phyloP scores from a whole-genome alignment of 2,329 filamentous ascomycete species.

The Penicillium sp. region DNA sequence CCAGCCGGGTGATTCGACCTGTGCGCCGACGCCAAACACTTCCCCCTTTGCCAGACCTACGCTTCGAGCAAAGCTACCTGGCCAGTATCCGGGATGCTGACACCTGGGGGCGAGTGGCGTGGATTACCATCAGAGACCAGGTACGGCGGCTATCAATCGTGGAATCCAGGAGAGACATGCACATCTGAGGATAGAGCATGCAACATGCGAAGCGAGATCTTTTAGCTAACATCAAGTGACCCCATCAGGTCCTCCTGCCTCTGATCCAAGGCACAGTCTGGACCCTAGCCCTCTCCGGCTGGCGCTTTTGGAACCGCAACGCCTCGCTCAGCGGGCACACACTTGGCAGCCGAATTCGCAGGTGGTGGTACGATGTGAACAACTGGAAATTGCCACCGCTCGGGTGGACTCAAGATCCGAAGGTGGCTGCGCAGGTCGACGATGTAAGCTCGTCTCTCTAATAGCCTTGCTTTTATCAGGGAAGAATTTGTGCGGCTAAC shows the following conservation, averaged over 20 bases:
- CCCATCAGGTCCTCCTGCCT: constrained; percentile 74
- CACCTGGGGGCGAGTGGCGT: constrained; percentile 72
- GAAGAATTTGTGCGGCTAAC: constrained; percentile 24
- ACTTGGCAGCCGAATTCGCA: constrained; percentile 71
- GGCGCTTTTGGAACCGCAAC: constrained; percentile 83
- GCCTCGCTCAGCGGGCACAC: constrained; percentile 73
- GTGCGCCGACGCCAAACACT: constrained; percentile 50
- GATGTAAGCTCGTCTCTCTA: constrained; percentile 39
- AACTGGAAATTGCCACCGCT: constrained; percentile 71
- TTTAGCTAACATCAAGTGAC: constrained; percentile 3
- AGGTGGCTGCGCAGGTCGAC: constrained; percentile 41
- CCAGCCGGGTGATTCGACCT: constrained; percentile 35
- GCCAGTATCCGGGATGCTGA: constrained; percentile 80
- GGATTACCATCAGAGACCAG: constrained; percentile 88
- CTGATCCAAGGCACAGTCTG: constrained; percentile 85
- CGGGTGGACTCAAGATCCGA: constrained; percentile 25
- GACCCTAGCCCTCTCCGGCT: constrained; percentile 79
- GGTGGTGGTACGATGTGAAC: constrained; percentile 96
- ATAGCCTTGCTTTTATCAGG: neutral
- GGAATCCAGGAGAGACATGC: neutral
- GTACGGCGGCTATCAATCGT: constrained; percentile 45
- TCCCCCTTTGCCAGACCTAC: constrained; percentile 74
- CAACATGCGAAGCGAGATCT: neutral
- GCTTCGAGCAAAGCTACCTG: constrained; percentile 98
- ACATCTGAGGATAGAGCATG: neutral